Percentiles rank a stretch among this genome's conserved stretches.
These are phyloP conservation scores for Lumnitzera racemosa DNA, from an alignment of 345 rosid species.

Conservation along the genomic window DNA sequence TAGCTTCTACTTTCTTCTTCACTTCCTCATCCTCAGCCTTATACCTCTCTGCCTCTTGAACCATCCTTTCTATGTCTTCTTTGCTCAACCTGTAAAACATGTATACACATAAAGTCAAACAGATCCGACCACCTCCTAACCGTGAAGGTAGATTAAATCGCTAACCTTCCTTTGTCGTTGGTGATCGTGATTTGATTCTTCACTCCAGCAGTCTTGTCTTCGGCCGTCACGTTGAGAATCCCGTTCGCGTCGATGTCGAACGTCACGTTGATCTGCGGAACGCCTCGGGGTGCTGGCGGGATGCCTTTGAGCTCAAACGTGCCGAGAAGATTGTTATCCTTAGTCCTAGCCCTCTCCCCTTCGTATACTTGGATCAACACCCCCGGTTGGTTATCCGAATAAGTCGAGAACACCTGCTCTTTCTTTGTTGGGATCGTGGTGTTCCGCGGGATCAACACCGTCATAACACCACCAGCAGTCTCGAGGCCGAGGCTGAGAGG, in stretches of 20 bases:
- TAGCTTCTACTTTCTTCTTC: conserved; percentile 28
- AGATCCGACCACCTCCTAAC: no score
- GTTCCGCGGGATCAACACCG: conserved; percentile 24
- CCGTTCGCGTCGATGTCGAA: conserved; percentile 26
- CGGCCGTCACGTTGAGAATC: conserved; percentile 20
- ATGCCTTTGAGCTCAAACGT: conserved; percentile 25
- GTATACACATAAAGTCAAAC: no score
- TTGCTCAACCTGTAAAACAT: conserved; percentile 18
- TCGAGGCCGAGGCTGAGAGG: conserved; percentile 31
- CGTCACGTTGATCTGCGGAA: conserved; percentile 22
- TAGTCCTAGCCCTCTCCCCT: conserved; percentile 25
- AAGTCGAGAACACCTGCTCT: conserved; percentile 29
- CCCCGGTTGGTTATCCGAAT: conserved; percentile 22
- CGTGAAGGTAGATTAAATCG: no score
- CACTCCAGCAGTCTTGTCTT: conserved; percentile 25
- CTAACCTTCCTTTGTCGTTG: conserved; percentile 16
- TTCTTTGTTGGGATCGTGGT: conserved; percentile 26
- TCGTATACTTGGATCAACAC: conserved; percentile 30
- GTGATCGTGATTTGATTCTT: conserved; percentile 29
- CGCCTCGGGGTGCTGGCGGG: conserved; percentile 28
- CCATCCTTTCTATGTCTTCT: conserved; percentile 29
- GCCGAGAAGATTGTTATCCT: conserved; percentile 25
- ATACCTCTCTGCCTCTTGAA: conserved; percentile 28
- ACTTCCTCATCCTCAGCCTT: conserved; percentile 27
- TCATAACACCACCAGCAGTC: conserved; percentile 27